Evolutionary conservation across 75 land plant species (phyloP), one percentile per base, ranked within the genome.

Genomic region (Picea sitchensis): DNA sequence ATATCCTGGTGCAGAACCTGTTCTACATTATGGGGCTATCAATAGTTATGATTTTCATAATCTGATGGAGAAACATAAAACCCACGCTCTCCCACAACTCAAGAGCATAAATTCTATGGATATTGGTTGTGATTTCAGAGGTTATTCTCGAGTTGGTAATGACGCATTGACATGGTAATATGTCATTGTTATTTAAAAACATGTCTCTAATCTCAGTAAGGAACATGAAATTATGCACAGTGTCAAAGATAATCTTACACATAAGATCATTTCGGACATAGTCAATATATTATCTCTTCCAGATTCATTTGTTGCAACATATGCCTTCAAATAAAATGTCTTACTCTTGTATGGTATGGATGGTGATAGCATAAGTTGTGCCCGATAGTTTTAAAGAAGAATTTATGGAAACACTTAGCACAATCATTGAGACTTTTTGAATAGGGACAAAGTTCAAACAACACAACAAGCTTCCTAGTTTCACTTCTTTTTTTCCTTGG

Each of bases 321-420:
- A 36, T 65, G 92, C 94, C 31, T 84, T 90, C 2, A 86, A 76
- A 72, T 82, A 34, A 84, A 88, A 57, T 77, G 93, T 15, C 57
- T 91, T 73, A 83, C 89, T 32, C 81, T 93, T 73, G 73, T 90
- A 18, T 93, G 96, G 96, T 87, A 95, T 93, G 61, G 96, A 93
- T 84, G 96, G 96, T 6, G 92, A 36, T 36, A 34, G 95, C 98
- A 30, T 95, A 97, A 77, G 98, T 97, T 20, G 86, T 97, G 21
- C 99, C 99, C 23, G 98, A 97, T 85, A 92, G 90, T 83, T 97
- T 97, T 68, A 95, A 93, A 92, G 96, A 92, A 81, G 65, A 14
- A 14, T 91, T 94, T 79, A 97, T 97, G 99, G 95, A 90, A 84
- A 87, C 90, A 71, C 88, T 97, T 0, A 82, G 98, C 76, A 78